phyloP scores from a whole-genome alignment of 805 yeast genomes.

The Hanseniaspora clermontiae region DNA sequence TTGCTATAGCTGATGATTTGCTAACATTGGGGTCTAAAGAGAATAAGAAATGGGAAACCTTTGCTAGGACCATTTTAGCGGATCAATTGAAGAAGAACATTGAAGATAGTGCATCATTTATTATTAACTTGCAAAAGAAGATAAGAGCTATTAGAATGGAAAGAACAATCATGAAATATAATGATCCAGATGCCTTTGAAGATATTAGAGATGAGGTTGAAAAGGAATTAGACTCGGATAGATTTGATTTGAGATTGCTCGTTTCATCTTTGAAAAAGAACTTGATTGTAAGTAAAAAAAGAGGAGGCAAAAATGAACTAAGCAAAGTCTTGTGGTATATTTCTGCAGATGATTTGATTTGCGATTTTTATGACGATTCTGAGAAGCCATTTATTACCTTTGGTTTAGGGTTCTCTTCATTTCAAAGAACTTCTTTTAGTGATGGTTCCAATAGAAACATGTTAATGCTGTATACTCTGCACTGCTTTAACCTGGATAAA shows the following conservation, averaged over 20 bases:
- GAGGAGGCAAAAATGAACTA: conserved; percentile 17
- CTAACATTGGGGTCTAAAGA: conserved; percentile 28
- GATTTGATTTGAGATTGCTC: conserved; percentile 32
- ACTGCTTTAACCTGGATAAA: conserved; percentile 41
- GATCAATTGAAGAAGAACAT: conserved; percentile 36
- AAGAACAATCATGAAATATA: conserved; percentile 31
- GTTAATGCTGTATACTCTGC: conserved; percentile 35
- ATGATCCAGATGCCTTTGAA: conserved; percentile 25
- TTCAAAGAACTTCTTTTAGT: conserved; percentile 36
- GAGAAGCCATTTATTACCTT: conserved; percentile 41
- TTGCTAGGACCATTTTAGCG: conserved; percentile 42
- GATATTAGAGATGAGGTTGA: conserved; percentile 31
- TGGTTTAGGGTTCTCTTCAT: conserved; percentile 38
- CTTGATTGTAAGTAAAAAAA: conserved; percentile 21
- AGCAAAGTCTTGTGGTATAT: conserved; percentile 35
- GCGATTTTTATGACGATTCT: conserved; percentile 42
- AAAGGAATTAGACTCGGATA: conserved; percentile 26
- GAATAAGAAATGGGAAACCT: conserved; percentile 33
- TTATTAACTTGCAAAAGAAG: conserved; percentile 37
- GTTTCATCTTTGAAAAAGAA: conserved; percentile 33
- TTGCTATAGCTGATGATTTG: conserved; percentile 37
- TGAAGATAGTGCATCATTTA: conserved; percentile 31
- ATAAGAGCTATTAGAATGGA: conserved; percentile 33
- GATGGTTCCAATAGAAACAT: conserved; percentile 44
- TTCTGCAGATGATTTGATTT: conserved; percentile 42